Conservation (phyloP, 139 green algal genomes). For the Chlorella ohadii region DNA sequence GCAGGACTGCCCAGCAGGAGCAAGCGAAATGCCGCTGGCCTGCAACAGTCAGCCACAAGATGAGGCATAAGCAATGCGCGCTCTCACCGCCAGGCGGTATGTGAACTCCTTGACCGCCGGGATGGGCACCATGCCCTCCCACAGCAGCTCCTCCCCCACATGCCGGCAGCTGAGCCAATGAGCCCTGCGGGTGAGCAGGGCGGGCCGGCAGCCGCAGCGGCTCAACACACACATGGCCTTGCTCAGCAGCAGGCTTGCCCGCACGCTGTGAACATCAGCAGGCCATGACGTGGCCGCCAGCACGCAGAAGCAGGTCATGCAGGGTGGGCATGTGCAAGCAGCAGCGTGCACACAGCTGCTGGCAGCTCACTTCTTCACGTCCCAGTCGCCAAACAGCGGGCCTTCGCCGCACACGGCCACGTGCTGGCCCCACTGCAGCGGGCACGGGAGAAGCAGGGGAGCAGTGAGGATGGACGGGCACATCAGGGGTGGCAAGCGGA, state of each 20-base stretch:
- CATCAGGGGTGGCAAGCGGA: too few relatives aligned
- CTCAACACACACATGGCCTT: too few relatives aligned
- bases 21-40: too few relatives aligned
- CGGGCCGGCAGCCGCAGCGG: background rate
- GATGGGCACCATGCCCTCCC: slow-evolving; percentile 67
- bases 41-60: too few relatives aligned
- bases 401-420: slow-evolving; percentile 44
- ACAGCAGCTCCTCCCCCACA: slow-evolving; percentile 68
- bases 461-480: too few relatives aligned
- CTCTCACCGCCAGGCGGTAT: slow-evolving; percentile 64
- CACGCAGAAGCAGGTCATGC: background rate
- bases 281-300: too few relatives aligned
- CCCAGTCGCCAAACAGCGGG: slow-evolving; percentile 38
- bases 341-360: background rate
- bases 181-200: slow-evolving; percentile 8
- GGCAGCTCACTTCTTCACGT: slow-evolving; percentile 31
- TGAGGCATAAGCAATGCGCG: too few relatives aligned
- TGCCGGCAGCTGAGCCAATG: slow-evolving; percentile 63
- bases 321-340: background rate
- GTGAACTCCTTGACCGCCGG: slow-evolving; percentile 56
- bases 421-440: slow-evolving; percentile 44
- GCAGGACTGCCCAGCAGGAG: too few relatives aligned
- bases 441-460: too few relatives aligned
- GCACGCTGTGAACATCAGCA: background rate
- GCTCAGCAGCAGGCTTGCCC: background rate